These are phyloP conservation scores for Blastocystis sp. DNA, from an alignment of 352 stramenopile species.

Conservation along the genomic window DNA sequence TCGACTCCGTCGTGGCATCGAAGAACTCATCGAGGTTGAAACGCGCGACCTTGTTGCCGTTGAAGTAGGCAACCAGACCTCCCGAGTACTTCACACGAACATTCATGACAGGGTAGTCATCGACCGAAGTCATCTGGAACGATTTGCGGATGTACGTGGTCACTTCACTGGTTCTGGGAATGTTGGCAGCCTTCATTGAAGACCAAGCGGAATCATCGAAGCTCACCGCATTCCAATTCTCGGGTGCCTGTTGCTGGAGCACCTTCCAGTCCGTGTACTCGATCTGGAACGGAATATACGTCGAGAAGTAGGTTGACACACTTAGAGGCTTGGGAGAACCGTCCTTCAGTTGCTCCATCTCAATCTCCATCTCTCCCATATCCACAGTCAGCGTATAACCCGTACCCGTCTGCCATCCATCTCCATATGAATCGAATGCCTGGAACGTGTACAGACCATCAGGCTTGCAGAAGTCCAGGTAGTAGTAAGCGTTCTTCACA, in stretches of 20 bases:
- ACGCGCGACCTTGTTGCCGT: neutral
- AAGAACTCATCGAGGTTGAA: neutral
- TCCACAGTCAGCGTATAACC: neutral
- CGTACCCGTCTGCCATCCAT: neutral
- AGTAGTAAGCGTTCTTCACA: neutral
- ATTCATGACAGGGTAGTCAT: neutral
- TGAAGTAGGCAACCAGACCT: slow-evolving; percentile 3
- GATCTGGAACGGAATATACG: neutral
- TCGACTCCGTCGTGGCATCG: neutral
- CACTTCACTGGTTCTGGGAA: neutral
- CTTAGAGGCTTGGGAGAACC: too few species aligned
- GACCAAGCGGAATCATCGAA: neutral
- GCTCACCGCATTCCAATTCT: neutral
- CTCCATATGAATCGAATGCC: neutral
- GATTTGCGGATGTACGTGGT: neutral
- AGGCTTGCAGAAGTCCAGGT: neutral
- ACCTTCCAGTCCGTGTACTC: neutral
- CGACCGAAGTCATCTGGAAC: neutral
- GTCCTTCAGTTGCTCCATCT: neutral
- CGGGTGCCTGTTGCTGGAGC: neutral
- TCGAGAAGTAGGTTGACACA: neutral
- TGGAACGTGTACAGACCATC: neutral
- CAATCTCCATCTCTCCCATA: neutral
- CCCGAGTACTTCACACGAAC: neutral
- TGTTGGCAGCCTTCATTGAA: neutral